Evolutionary conservation across 305 asterid genomes (phyloP), one percentile per base, ranked within the genome.

Genomic region (Fraxinus sp.): DNA sequence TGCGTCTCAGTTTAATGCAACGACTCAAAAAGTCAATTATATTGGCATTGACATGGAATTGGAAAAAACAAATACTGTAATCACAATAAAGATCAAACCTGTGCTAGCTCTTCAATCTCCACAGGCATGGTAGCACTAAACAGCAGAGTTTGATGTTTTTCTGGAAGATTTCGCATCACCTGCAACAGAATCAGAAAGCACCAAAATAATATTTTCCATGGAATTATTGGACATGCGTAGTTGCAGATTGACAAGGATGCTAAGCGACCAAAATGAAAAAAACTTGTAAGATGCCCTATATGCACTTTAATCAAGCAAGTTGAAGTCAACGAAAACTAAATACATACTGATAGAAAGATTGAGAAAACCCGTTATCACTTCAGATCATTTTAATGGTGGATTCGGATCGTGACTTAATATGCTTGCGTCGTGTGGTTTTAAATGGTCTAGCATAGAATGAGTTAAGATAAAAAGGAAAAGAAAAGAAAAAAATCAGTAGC

Each of bases 41-140:
- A 64, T 80, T 62, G 64, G 66, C 73, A 83, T 74, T 68, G 59
- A 72, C 3, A 74, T 32, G 81, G 72, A 76, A 73, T 49, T n/a
- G 62, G 77, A 64, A 75, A 41, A 73, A 85, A 36, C 30, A 73
- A 52, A 30, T 82, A 37, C 62, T 49, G 76, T 70, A 64, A 76
- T 68, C 84, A 37, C 74, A 81, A 81, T 18, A 66, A 59, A 77
- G 72, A 79, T 82, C 87, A 80, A 83, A 94, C 98, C 96, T 93
- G 97, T 49, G 98, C 91, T 79, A 94, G 89, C 82, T 88, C 92
- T 90, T 94, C 98, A 86, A 94, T 94, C 90, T 94, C 98, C 81
- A 91, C 91, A 2, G 98, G 98, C 98, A 94, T 94, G 80, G 98
- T 94, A 35, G 98, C 98, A 89, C 98, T 93, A 80, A 94, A 94